Evolutionary conservation across 1,284 basidiomycete species (phyloP), one percentile per base, ranked within the genome.

Genomic region (Cutaneotrichosporon cavernicola): DNA sequence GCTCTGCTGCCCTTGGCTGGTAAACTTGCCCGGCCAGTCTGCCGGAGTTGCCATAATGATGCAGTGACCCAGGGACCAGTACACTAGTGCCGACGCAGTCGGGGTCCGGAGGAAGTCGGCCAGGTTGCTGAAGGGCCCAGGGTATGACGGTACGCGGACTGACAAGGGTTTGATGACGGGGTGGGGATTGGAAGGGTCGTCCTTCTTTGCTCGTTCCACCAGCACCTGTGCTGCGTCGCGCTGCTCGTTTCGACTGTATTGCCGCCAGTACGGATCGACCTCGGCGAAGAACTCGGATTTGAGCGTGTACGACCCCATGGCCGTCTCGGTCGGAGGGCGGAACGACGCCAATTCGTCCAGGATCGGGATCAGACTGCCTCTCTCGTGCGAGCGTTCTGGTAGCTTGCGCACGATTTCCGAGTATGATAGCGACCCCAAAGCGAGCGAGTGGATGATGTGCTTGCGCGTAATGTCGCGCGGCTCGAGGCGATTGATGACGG

Each of bases 191-290:
- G 62, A 58, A 7, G 81, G 72, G 30, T 85, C 80, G 9, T 86
- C 86, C 76, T 85, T 86, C 83, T 87, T 88, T 58, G 89, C 75
- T 56, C 91, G 84, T 60, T 85, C 85, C 58, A 87, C 84, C 52
- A 98, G 82, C 7, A 91, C 85, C 38, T 85, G 86, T 72, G 96
- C 92, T n/a, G 93, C 95, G 75, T 95, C 91, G 73, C 97, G 92
- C 51, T 94, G 87, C 75, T 94, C 90, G 80, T 99, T 99, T 36
- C 95, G 86, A 13, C 92, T 90, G 80, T 97, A 99, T 75, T 98
- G 94, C 76, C 90, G 92, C 83, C 96, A 98, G 83, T 94, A 97
- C 0, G 95, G 94, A 73, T 98, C 91, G 68, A 99, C 89, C 69
- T 97, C 90, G 67, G 88, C 88, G 76, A 87, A 94, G 32, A 84